Percentiles rank a stretch among this genome's conserved stretches.
phyloP scores from a whole-genome alignment of 805 yeast species.

The Wickerhamiella brachini region DNA sequence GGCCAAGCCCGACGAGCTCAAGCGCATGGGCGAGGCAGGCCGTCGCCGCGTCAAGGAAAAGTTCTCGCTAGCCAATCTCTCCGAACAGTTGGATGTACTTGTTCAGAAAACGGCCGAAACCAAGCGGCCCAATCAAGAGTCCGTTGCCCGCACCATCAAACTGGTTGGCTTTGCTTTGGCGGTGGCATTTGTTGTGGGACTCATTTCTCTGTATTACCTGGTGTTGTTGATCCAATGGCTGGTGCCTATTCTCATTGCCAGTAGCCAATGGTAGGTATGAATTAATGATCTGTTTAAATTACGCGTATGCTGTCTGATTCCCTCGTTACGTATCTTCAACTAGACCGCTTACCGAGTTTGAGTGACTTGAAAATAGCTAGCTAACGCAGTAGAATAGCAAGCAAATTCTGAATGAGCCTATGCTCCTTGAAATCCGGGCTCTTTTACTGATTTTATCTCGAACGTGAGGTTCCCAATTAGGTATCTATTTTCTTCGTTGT shows the following conservation, averaged over 20 bases:
- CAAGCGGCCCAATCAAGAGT: constrained; percentile 11
- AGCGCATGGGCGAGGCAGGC: constrained; percentile 22
- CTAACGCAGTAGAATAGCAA: too few relatives aligned
- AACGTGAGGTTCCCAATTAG: neutral
- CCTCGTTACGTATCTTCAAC: too few relatives aligned
- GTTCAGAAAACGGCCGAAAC: constrained; percentile 10
- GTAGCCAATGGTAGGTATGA: constrained; percentile 8
- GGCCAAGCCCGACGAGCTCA: constrained; percentile 12
- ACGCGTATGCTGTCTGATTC: too few relatives aligned
- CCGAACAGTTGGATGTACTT: constrained; percentile 18
- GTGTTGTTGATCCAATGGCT: constrained; percentile 1
- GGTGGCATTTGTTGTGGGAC: neutral
- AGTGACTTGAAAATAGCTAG: too few relatives aligned
- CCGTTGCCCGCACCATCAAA: constrained; percentile 4
- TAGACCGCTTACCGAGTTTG: too few relatives aligned
- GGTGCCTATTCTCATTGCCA: constrained; percentile 5
- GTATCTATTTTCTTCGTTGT: constrained; percentile 8
- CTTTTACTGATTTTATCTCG: too few relatives aligned
- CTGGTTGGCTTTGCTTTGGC: neutral
- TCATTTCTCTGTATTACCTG: neutral
- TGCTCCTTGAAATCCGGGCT: too few relatives aligned
- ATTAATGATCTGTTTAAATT: neutral
- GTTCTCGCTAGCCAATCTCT: constrained; percentile 24
- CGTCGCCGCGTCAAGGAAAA: constrained; percentile 19
- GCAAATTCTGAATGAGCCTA: too few relatives aligned